These are phyloP conservation scores for Trametes gibbosa DNA, from an alignment of 768 basidiomycete species.

Conservation along the genomic window DNA sequence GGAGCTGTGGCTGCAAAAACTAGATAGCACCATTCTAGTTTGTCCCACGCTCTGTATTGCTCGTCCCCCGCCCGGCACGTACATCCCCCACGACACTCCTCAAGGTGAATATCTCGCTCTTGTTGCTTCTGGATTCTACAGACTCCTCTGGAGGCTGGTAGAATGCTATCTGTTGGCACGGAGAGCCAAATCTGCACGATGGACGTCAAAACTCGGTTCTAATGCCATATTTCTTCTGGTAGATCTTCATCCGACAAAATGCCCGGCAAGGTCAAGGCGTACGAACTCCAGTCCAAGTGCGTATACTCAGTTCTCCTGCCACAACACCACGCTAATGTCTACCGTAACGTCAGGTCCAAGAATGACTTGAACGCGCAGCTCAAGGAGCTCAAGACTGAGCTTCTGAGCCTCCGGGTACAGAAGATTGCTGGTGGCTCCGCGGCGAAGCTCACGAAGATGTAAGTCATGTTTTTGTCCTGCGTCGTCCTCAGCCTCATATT, in stretches of 20 bases:
- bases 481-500: neutral
- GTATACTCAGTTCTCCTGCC: constrained; percentile 29
- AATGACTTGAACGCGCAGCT: constrained; percentile 96
- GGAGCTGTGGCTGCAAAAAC: constrained; percentile 43
- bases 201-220: constrained; percentile 10
- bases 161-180: constrained; percentile 5
- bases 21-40: constrained; percentile 34
- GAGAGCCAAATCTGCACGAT: constrained; percentile 1
- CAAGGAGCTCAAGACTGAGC: constrained; percentile 91
- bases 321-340: neutral
- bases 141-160: constrained; percentile 15
- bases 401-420: constrained; percentile 91
- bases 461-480: constrained; percentile 32
- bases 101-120: constrained; percentile 34
- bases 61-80: constrained; percentile 26
- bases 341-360: constrained; percentile 68
- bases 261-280: constrained; percentile 93
- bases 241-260: constrained; percentile 41
- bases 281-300: constrained; percentile 95
- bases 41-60: constrained; percentile 30
- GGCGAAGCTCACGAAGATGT: constrained; percentile 98
- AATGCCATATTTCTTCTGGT: constrained; percentile 19
- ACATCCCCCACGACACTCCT: constrained; percentile 34
- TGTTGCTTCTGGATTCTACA: constrained; percentile 1
- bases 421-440: constrained; percentile 96